These are phyloP conservation scores for Penicillium flavigenum DNA, from an alignment of 495 filamentous ascomycete species.

Conservation along the genomic window DNA sequence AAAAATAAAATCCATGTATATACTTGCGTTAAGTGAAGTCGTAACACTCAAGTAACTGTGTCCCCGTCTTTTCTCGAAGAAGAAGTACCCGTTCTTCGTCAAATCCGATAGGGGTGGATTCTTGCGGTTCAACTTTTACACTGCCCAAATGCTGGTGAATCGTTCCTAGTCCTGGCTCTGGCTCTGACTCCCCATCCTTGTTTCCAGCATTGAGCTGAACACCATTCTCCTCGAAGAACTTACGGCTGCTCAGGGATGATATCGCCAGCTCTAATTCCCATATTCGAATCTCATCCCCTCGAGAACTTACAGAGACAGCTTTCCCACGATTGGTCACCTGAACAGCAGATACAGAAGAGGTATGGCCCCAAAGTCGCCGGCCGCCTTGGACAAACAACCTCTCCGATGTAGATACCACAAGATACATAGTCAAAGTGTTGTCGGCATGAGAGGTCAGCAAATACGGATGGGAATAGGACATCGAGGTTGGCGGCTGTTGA, in stretches of 20 bases:
- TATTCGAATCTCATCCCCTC: constrained; percentile 83
- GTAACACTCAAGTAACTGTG: constrained; percentile 79
- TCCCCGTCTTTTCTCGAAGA: constrained; percentile 68
- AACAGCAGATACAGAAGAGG: constrained; percentile 81
- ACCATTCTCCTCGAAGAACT: constrained; percentile 48
- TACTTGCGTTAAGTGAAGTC: constrained; percentile 69
- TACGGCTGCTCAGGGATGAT: constrained; percentile 43
- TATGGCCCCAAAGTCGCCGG: constrained; percentile 88
- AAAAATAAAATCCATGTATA: not conserved
- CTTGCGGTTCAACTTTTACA: not conserved
- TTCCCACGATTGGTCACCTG: constrained; percentile 86
- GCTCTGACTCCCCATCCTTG: not conserved
- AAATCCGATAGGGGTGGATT: constrained; percentile 65
- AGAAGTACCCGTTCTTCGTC: constrained; percentile 93
- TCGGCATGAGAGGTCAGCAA: constrained; percentile 84
- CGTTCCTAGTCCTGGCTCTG: not conserved
- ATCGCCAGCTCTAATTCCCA: constrained; percentile 89
- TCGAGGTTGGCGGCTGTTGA: constrained; percentile 59
- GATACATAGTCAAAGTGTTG: constrained; percentile 86
- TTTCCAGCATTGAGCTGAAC: constrained; percentile 52
- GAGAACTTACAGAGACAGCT: constrained; percentile 80
- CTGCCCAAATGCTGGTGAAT: constrained; percentile 2
- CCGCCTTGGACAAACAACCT: constrained; percentile 70
- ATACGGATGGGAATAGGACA: constrained; percentile 91
- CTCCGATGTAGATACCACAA: constrained; percentile 71